Conservation (phyloP, 176 grass and related monocot species). For the Carex myosuroides region DNA sequence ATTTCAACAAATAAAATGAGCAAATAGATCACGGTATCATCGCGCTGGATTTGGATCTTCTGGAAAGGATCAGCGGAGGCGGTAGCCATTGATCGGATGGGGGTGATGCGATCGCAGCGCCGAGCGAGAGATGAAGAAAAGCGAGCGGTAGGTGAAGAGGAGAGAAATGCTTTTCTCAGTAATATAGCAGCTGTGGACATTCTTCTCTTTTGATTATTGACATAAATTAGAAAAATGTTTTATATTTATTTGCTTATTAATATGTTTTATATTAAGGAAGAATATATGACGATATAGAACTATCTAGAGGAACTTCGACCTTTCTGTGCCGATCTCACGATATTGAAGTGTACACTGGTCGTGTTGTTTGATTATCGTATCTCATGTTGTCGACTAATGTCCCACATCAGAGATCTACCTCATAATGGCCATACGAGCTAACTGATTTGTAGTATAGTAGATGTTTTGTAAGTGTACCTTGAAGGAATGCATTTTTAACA, state of each 20-base stretch:
- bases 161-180: slow-evolving; percentile 15
- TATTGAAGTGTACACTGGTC: background rate
- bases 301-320: background rate
- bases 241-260: background rate
- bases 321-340: background rate
- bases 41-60: slow-evolving; percentile 81
- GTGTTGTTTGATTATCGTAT: too few relatives aligned
- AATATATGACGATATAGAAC: background rate
- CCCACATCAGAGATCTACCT: too few relatives aligned
- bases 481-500: too few relatives aligned
- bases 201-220: background rate
- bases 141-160: slow-evolving; percentile 1
- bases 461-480: too few relatives aligned
- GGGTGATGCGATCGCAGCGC: slow-evolving; percentile 13
- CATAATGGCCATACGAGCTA: too few relatives aligned
- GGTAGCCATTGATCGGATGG: slow-evolving; percentile 36
- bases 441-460: too few relatives aligned
- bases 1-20: background rate
- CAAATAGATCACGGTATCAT: slow-evolving; percentile 38
- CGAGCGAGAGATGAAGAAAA: slow-evolving; percentile 6
- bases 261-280: background rate
- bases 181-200: slow-evolving; percentile 32
- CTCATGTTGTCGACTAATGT: too few relatives aligned
- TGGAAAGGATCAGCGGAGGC: slow-evolving; percentile 38
- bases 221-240: background rate